Evolutionary conservation across 495 filamentous ascomycete genomes (phyloP), one percentile per base, ranked within the genome.

Genomic region (Aspergillus ostianus): DNA sequence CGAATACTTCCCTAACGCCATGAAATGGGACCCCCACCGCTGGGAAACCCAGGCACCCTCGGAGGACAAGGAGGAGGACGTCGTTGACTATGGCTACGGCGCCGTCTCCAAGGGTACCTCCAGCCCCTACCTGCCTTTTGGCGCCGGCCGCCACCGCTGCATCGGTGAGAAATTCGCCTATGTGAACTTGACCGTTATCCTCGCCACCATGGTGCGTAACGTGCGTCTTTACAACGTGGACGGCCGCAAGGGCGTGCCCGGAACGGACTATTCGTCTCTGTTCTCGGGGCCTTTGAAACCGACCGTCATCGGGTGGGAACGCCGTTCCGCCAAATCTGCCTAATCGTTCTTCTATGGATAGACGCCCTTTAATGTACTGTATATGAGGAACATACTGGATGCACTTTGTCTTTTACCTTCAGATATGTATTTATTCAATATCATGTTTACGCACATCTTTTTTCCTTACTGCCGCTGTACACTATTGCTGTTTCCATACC

Each of bases 151-250:
- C 55, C 94, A 98, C 74, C 77, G 94, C 10, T 98, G 94, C 72
- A 97, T 98, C 67, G 94, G 94, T 50, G 94, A 97, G 77, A 92
- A 97, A 67, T 98, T 97, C 70, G 94, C 94, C 57, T 96, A 95
- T 69, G 81, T 97, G 60, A 93, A 98, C 73, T 78, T 98, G 51
- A 84, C 85, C 59, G 91, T 90, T 9, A 96, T 98, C 64, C 76
- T 88, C 53, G 90, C 88, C n/a, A 87, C 84, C 27, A 78, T 93
- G 52, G 87, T 96, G 50, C 80, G 93, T 44, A 64, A 84, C 44
- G 88, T 97, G 74, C 87, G 85, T 71, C 82, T 97, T 49, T 79
- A 76, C 60, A 95, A 90, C 60, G 71, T 86, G 6, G 83, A 90
- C 56, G 90, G 87, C 10, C 82, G 79, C 61, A 75, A 84, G 60